These are phyloP conservation scores for Allium sativum DNA, from an alignment of 106 monocot species.

Conservation along the genomic window DNA sequence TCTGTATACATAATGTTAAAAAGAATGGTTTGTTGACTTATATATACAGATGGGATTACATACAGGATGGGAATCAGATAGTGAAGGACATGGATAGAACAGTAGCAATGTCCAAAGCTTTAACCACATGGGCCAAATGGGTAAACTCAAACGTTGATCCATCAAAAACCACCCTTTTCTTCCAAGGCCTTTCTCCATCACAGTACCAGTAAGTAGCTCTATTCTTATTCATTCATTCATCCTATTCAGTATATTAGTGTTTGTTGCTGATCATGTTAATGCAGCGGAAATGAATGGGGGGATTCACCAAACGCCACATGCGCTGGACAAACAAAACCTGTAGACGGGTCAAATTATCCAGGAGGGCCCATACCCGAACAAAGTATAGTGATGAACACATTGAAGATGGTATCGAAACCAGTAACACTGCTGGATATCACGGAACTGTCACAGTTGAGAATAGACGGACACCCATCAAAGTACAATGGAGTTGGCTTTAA, in stretches of 20 bases:
- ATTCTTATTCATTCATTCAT: background rate
- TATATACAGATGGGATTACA: conserved; percentile 36
- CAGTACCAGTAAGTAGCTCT: conserved; percentile 21
- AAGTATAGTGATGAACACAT: background rate
- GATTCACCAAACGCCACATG: conserved; percentile 1
- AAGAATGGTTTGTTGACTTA: background rate
- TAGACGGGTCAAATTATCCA: background rate
- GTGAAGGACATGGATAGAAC: conserved; percentile 35
- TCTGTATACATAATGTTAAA: background rate
- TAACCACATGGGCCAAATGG: conserved; percentile 47
- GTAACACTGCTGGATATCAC: too few species aligned
- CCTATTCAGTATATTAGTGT: background rate
- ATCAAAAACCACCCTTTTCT: conserved; percentile 20
- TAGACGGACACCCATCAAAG: too few species aligned
- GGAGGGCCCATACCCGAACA: background rate
- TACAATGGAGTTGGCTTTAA: too few species aligned
- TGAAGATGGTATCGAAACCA: background rate
- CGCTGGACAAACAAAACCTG: background rate
- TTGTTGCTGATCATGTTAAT: background rate
- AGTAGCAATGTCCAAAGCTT: conserved; percentile 24
- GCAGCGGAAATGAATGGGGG: conserved; percentile 21
- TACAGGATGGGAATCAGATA: conserved; percentile 21
- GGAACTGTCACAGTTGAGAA: too few species aligned
- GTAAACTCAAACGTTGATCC: conserved; percentile 25
- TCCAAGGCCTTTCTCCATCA: conserved; percentile 23